Evolutionary conservation across 306 rosid species (phyloP).

Genomic region (Styphnolobium japonicum): DNA sequence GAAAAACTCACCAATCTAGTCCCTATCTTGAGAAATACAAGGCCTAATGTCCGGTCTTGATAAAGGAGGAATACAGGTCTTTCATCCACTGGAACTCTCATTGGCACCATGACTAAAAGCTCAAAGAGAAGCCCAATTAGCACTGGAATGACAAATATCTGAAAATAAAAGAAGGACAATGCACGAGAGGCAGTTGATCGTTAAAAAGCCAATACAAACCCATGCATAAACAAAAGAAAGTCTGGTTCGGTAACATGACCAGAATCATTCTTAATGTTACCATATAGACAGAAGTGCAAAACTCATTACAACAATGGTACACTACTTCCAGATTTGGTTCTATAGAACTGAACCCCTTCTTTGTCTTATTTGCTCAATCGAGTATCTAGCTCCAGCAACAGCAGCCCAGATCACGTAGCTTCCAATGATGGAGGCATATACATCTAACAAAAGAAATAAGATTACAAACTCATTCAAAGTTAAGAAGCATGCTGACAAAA

Average conservation of each 20-base stretch:
- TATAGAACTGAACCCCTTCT: slow-evolving; percentile 68
- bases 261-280: slow-evolving; percentile 61
- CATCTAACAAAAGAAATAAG: slow-evolving; percentile 47
- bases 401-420: slow-evolving; percentile 96
- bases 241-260: neutral
- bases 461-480: slow-evolving; percentile 1
- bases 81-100: slow-evolving; percentile 99
- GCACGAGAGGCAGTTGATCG: slow-evolving; percentile 18
- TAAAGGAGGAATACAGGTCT: slow-evolving; percentile 97
- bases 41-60: slow-evolving; percentile 99
- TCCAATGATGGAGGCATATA: slow-evolving; percentile 93
- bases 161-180: slow-evolving; percentile 22
- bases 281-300: slow-evolving; percentile 90
- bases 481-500: neutral
- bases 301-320: slow-evolving; percentile 80
- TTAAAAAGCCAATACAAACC: slow-evolving; percentile 2
- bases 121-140: slow-evolving; percentile 95
- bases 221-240: neutral
- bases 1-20: slow-evolving; percentile 87
- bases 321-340: slow-evolving; percentile 84
- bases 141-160: slow-evolving; percentile 95
- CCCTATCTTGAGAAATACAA: slow-evolving; percentile 98
- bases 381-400: slow-evolving; percentile 90
- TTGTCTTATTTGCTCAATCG: slow-evolving; percentile 68
- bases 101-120: slow-evolving; percentile 96